phyloP scores from a whole-genome alignment of 176 grass and related monocot genomes.

The Ensete ventricosum region DNA sequence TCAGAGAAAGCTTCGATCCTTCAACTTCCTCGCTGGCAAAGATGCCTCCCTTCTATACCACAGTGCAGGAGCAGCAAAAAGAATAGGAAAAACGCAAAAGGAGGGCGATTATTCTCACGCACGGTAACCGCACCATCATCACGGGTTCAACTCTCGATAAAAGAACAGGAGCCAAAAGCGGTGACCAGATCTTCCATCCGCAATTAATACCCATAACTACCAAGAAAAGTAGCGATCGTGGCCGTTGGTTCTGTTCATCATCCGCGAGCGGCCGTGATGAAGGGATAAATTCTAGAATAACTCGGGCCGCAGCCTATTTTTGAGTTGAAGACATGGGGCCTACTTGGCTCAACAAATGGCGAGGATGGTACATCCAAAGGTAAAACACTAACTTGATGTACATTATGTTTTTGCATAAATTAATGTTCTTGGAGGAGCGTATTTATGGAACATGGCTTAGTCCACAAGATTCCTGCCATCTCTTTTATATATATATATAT shows the following conservation, averaged over 20 bases:
- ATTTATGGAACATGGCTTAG: slow-evolving; percentile 2
- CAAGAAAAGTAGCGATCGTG: background rate
- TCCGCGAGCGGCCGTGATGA: background rate
- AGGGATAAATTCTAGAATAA: no score
- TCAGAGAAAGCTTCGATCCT: slow-evolving; percentile 78
- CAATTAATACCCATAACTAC: slow-evolving; percentile 5
- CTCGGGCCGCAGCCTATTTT: no score
- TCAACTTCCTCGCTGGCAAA: slow-evolving; percentile 75
- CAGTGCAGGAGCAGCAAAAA: background rate
- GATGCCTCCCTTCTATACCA: slow-evolving; percentile 31
- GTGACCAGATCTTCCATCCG: background rate
- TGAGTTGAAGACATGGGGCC: no score
- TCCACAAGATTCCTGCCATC: slow-evolving; percentile 12
- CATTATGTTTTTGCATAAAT: no score
- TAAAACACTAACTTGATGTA: no score
- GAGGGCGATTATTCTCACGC: background rate
- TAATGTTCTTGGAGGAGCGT: background rate
- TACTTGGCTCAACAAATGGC: no score
- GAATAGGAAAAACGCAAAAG: background rate
- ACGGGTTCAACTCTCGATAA: background rate
- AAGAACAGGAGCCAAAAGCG: background rate
- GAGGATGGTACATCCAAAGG: no score
- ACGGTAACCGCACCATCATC: slow-evolving; percentile 3
- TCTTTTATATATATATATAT: background rate
- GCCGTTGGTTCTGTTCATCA: background rate